Evolutionary conservation across 306 rosid species (phyloP).

Genomic region (Quercus gilva): DNA sequence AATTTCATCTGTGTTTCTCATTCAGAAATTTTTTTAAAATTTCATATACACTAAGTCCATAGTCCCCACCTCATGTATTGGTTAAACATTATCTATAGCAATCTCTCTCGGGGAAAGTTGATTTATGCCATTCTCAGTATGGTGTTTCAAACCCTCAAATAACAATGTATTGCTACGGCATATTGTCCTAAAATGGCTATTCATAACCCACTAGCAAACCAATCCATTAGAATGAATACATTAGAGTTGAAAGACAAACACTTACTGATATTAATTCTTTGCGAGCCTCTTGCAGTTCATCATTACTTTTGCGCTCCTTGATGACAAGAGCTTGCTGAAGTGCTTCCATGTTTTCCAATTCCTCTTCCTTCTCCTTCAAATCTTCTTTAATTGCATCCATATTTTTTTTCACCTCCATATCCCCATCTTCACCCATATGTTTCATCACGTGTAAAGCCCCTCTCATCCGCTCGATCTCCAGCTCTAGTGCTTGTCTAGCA

Average conservation of each 20-base stretch:
- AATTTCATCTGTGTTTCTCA: too few species aligned
- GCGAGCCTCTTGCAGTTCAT: conserved; percentile 82
- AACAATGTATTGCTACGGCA: too few species aligned
- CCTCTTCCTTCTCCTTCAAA: conserved; percentile 62
- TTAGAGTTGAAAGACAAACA: background rate
- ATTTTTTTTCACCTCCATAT: conserved; percentile 46
- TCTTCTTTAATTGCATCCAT: conserved; percentile 38
- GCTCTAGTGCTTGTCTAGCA: conserved; percentile 63
- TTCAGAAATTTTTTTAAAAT: too few species aligned
- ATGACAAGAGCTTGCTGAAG: conserved; percentile 50
- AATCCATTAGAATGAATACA: too few species aligned
- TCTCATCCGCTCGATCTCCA: conserved; percentile 58
- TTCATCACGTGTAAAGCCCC: conserved; percentile 72
- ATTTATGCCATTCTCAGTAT: too few species aligned
- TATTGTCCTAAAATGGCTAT: too few species aligned
- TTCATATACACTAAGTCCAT: too few species aligned
- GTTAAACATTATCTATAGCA: too few species aligned
- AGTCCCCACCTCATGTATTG: too few species aligned
- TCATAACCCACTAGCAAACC: too few species aligned
- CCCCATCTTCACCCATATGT: conserved; percentile 65
- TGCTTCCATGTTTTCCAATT: conserved; percentile 35
- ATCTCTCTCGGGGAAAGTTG: too few species aligned
- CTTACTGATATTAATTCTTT: conserved; percentile 62
- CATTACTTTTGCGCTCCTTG: conserved; percentile 65
- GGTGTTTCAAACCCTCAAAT: too few species aligned